A percentile compares a stretch with the other conserved stretches of the same genome.
phyloP scores from a whole-genome alignment of 2,329 filamentous ascomycete species.

The Alternaria ventricosa region DNA sequence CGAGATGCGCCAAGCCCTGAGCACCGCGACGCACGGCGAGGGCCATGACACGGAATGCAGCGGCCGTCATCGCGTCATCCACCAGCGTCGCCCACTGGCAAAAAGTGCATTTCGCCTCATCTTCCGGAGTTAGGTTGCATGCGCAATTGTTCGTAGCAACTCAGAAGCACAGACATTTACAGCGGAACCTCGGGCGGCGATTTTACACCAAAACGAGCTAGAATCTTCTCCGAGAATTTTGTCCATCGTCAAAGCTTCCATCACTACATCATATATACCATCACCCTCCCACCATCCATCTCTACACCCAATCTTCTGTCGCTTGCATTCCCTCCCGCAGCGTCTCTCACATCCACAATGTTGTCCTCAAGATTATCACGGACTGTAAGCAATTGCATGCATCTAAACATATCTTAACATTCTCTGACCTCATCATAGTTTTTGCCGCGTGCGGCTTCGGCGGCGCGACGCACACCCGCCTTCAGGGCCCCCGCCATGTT shows the following conservation, averaged over 20 bases:
- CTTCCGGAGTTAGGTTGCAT: neutral
- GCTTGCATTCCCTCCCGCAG: slow-evolving; percentile 40
- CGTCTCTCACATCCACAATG: slow-evolving; percentile 43
- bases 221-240: slow-evolving; percentile 40
- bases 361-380: slow-evolving; percentile 52
- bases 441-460: slow-evolving; percentile 76
- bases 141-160: slow-evolving; percentile 1
- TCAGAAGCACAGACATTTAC: slow-evolving; percentile 23
- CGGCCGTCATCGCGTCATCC: neutral
- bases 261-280: slow-evolving; percentile 38
- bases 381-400: slow-evolving; percentile 41
- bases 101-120: neutral
- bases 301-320: slow-evolving; percentile 30
- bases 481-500: slow-evolving; percentile 74
- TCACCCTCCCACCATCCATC: slow-evolving; percentile 24
- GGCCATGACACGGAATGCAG: neutral
- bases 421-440: slow-evolving; percentile 46
- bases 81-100: neutral
- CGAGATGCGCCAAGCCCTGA: slow-evolving; percentile 13
- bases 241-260: slow-evolving; percentile 36
- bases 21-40: neutral
- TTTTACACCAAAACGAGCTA: slow-evolving; percentile 24
- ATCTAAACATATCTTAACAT: neutral
- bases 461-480: slow-evolving; percentile 69
- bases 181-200: slow-evolving; percentile 25